Percentiles rank a stretch among this genome's conserved stretches.
Conservation (phyloP, 768 basidiomycete species). For the Glaciozyma martinii region DNA sequence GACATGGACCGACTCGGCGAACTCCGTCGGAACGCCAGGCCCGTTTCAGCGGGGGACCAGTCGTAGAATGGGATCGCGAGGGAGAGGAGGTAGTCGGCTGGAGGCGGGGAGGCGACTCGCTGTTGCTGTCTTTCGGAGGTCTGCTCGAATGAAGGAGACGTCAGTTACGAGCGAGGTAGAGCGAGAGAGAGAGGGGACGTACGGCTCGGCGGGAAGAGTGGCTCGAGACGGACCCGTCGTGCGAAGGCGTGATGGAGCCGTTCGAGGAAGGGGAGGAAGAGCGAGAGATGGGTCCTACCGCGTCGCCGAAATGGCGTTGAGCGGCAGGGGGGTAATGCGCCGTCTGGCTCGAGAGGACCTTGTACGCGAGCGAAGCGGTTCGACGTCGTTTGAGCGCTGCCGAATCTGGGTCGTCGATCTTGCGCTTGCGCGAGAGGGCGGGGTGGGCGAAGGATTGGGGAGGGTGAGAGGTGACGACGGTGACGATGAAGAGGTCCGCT, state of each 20-base stretch:
- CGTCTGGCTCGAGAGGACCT: too few species aligned
- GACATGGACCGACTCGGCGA: too few species aligned
- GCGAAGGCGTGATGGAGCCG: too few species aligned
- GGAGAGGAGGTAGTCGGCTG: slow-evolving; percentile 27
- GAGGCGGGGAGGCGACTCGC: slow-evolving; percentile 2
- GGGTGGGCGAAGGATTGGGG: not conserved
- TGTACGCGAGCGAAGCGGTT: too few species aligned
- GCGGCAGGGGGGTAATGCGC: too few species aligned
- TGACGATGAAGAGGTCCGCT: slow-evolving; percentile 25
- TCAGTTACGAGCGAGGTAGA: not conserved
- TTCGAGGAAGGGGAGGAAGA: too few species aligned
- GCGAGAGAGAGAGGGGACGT: too few species aligned
- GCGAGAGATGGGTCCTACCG: too few species aligned
- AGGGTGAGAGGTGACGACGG: slow-evolving; percentile 5
- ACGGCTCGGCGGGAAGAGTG: too few species aligned
- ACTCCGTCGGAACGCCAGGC: not conserved
- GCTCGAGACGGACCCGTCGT: too few species aligned
- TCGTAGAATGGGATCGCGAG: slow-evolving; percentile 18
- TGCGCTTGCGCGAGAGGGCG: not conserved
- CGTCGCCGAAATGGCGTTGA: too few species aligned
- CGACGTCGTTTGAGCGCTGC: not conserved
- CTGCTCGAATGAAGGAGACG: not conserved
- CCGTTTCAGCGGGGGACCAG: slow-evolving; percentile 20
- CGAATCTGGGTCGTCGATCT: not conserved
- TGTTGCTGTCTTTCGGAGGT: not conserved